Percentiles rank a stretch among this genome's conserved stretches.
Evolutionary conservation across 2,329 filamentous ascomycete genomes (phyloP).

Genomic region (Aureobasidium zeae): DNA sequence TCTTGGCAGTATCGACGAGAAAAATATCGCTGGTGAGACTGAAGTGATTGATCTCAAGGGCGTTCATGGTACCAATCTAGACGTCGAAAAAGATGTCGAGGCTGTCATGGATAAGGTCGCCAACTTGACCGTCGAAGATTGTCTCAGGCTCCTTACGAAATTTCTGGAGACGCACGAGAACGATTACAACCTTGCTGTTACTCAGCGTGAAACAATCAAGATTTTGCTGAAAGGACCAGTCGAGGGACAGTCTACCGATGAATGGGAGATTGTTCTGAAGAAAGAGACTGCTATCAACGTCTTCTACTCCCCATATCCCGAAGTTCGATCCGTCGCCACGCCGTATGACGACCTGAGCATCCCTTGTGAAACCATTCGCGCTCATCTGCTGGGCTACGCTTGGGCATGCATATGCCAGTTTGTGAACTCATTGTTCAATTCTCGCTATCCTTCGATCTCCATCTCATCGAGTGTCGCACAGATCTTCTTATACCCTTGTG

Average conservation of each 20-base stretch:
- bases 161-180: background rate
- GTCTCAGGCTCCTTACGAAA: background rate
- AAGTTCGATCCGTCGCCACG: slow-evolving; percentile 20
- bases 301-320: slow-evolving; percentile 21
- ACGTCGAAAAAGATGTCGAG: background rate
- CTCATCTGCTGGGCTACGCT: slow-evolving; percentile 26
- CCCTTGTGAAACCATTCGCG: slow-evolving; percentile 26
- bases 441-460: slow-evolving; percentile 23
- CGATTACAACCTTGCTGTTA: background rate
- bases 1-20: too few relatives aligned
- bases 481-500: slow-evolving; percentile 72
- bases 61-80: background rate
- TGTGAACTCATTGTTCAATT: slow-evolving; percentile 26
- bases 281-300: slow-evolving; percentile 26
- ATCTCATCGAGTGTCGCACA: slow-evolving; percentile 30
- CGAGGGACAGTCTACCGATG: slow-evolving; percentile 39
- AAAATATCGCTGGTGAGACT: too few relatives aligned
- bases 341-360: slow-evolving; percentile 20
- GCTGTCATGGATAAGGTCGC: background rate
- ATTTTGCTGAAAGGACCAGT: slow-evolving; percentile 3
- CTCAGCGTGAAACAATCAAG: slow-evolving; percentile 9
- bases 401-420: slow-evolving; percentile 23
- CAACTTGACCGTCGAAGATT: background rate
- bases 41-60: too few relatives aligned
- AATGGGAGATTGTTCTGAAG: slow-evolving; percentile 78